phyloP scores from a whole-genome alignment of 164 flowering plant genomes.

The Vitis rotundifolia region DNA sequence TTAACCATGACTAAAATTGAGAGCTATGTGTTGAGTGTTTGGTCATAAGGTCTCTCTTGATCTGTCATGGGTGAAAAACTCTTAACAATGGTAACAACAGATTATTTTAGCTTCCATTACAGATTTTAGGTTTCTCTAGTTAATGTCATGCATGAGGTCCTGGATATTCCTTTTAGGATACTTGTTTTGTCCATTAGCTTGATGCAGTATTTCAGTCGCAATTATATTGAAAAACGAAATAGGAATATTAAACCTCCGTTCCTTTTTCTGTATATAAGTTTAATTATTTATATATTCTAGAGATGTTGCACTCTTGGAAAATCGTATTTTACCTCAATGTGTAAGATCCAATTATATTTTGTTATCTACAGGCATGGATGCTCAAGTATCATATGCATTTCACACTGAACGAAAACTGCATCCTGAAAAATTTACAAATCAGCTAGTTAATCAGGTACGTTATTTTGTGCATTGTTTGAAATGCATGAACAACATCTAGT shows the following conservation, averaged over 20 bases:
- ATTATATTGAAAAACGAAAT: too few species aligned
- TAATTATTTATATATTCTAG: not conserved
- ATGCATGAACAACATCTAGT: not conserved
- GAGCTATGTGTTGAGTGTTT: too few species aligned
- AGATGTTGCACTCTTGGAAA: not conserved
- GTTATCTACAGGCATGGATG: slow-evolving; percentile 82
- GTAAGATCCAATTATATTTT: not conserved
- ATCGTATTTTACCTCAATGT: too few species aligned
- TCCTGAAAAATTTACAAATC: slow-evolving; percentile 92
- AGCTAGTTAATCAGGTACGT: slow-evolving; percentile 83
- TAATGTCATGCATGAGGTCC: too few species aligned
- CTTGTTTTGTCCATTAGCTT: not conserved
- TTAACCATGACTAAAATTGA: too few species aligned
- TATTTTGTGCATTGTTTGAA: not conserved
- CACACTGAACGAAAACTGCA: slow-evolving; percentile 86
- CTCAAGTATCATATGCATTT: slow-evolving; percentile 96
- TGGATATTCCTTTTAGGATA: not conserved
- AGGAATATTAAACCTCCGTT: too few species aligned
- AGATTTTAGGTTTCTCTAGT: too few species aligned
- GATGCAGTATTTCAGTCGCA: too few species aligned
- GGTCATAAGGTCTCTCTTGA: too few species aligned
- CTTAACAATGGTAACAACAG: too few species aligned
- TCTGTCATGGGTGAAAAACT: too few species aligned
- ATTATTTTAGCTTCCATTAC: too few species aligned
- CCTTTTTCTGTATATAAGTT: not conserved